phyloP scores from a whole-genome alignment of 345 rosid species.

The Populus deltoides region DNA sequence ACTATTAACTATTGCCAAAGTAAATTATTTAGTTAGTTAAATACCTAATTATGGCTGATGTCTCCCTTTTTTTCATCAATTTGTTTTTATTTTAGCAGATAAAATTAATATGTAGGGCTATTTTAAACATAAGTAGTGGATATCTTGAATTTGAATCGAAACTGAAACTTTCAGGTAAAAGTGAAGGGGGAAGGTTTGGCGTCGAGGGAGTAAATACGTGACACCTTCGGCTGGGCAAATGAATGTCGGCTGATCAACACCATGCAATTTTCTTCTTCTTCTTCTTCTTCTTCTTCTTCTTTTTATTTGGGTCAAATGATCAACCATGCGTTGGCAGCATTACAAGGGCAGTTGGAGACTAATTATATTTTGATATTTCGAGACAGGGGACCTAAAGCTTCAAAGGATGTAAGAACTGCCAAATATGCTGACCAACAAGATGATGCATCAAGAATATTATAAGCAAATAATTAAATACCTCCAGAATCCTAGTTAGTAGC shows the following conservation, averaged over 20 bases:
- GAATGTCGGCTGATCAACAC: not conserved
- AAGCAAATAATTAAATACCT: not conserved
- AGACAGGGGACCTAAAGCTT: not conserved
- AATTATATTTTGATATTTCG: not conserved
- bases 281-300: not conserved
- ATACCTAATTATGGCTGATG: not conserved
- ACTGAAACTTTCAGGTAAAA: not conserved
- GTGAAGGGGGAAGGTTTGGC: not conserved
- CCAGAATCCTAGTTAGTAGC: not conserved
- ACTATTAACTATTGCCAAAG: not conserved
- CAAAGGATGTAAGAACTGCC: not conserved
- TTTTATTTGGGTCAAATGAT: not conserved
- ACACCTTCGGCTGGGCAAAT: not conserved
- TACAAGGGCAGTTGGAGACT: not conserved
- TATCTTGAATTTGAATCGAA: not conserved
- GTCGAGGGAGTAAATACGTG: no score
- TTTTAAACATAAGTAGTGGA: not conserved
- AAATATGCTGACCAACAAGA: not conserved
- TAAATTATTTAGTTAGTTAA: no score
- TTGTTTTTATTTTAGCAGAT: not conserved
- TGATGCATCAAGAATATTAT: not conserved
- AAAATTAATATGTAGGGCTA: not conserved
- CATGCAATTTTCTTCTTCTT: not conserved
- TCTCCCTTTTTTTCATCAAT: not conserved
- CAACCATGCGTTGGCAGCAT: not conserved